Evolutionary conservation across 2,329 filamentous ascomycete species (phyloP), one percentile per base, ranked within the genome.

Genomic region (Biscogniauxia marginata): DNA sequence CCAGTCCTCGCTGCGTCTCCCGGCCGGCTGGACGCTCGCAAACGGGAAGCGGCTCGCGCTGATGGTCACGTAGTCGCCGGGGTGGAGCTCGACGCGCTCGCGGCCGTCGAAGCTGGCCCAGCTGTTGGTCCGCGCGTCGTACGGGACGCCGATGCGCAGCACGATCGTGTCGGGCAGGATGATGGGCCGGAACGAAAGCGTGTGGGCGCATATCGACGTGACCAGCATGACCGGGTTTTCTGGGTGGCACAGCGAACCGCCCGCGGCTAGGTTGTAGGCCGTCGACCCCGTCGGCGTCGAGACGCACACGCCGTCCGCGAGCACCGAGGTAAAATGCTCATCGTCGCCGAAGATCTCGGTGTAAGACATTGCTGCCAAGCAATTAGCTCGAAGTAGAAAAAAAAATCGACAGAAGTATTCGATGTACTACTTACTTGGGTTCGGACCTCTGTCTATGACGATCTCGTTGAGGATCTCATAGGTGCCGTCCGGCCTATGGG

Each of bases 31-130:
- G 9, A 93, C 89, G 54, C 84, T 86, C 0, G 90, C 89, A 72
- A 93, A 95, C 0, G 90, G 90, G 67, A 89, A 93, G 44, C 90
- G 77, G 63, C 87, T 90, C 2, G 90, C 90, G 63, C 88, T 91
- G 59, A 95, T 88, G 1, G 90, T 93, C 4, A 93, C 89, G 70
- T 95, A 95, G 73, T 95, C 90, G 16, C 90, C 90, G 0, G 89
- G 88, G 49, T 76, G 72, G 39, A 95, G 79, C 75, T 95, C 90
- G n/a, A 90, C 76, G 75, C 92, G 85, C 77, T 97, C 91, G 59
- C 92, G 84, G 1, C 95, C 95, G 73, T 99, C 95, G 71, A 99
- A 99, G 73, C 91, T 96, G n/a, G 93, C 95, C 93, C 95, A 99
- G 44, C 89, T 93, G 64, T 86, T 89, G 4, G 91, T 92, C 50